phyloP scores from a whole-genome alignment of 441 rosid species.

The Viola pubescens region DNA sequence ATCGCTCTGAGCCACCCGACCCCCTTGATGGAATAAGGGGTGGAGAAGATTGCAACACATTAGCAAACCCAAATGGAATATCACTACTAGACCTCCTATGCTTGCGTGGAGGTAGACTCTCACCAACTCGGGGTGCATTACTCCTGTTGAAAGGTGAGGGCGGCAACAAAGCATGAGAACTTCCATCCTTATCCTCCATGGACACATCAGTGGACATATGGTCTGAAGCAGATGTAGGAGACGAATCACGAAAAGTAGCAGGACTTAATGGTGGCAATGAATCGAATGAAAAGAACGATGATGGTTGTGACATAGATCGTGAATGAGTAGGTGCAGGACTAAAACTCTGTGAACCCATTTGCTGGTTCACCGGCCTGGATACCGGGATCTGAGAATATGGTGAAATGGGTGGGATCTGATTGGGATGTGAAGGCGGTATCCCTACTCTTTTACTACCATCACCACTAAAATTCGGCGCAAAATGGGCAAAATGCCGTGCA shows the following conservation, averaged over 20 bases:
- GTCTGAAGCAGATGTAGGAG: constrained; percentile 30
- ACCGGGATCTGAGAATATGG: constrained; percentile 79
- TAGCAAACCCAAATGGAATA: constrained; percentile 53
- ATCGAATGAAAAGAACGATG: constrained; percentile 65
- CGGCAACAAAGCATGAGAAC: constrained; percentile 53
- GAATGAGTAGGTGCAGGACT: constrained; percentile 55
- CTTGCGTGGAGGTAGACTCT: constrained; percentile 71
- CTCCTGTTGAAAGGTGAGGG: constrained; percentile 51
- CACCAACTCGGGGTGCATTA: constrained; percentile 37
- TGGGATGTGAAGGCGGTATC: constrained; percentile 80
- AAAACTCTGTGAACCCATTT: constrained; percentile 39
- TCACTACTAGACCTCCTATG: constrained; percentile 89
- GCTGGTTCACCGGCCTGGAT: constrained; percentile 45
- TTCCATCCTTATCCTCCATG: constrained; percentile 58
- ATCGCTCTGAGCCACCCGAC: constrained; percentile 33
- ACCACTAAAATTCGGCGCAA: constrained; percentile 33
- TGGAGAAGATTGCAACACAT: constrained; percentile 43
- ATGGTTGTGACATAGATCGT: constrained; percentile 81
- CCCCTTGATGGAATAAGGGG: constrained; percentile 44
- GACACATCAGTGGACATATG: constrained; percentile 44
- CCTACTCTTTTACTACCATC: constrained; percentile 52
- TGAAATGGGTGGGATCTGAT: constrained; percentile 76
- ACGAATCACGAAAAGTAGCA: constrained; percentile 47
- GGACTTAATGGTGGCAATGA: constrained; percentile 74
- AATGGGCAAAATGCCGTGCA: constrained; percentile 44